A percentile compares a stretch with the other conserved stretches of the same genome.
Evolutionary conservation across 768 basidiomycete species (phyloP).

Genomic region (Boletus subcaerulescens): DNA sequence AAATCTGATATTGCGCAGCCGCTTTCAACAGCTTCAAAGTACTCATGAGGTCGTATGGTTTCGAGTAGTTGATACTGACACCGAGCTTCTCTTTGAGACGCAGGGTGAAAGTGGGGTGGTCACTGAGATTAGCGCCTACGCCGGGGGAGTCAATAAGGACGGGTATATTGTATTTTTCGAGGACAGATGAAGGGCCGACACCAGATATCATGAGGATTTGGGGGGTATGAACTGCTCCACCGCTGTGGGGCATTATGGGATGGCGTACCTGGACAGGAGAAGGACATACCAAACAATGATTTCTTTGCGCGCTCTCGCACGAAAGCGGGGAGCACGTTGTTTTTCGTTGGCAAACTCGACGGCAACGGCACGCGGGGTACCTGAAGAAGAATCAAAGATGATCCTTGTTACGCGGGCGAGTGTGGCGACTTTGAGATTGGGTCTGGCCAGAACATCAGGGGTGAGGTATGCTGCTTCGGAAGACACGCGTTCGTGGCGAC

Average conservation of each 20-base stretch:
- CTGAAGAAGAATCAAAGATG: constrained; percentile 45
- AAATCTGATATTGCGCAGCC: constrained; percentile 41
- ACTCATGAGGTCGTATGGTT: constrained; percentile 19
- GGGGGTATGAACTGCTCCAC: constrained; percentile 62
- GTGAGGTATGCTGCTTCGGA: constrained; percentile 69
- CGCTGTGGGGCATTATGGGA: constrained; percentile 34
- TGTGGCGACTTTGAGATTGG: constrained; percentile 61
- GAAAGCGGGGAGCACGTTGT: constrained; percentile 31
- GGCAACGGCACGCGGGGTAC: constrained; percentile 49
- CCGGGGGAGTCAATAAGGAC: constrained; percentile 63
- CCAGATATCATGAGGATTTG: constrained; percentile 74
- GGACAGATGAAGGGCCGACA: constrained; percentile 62
- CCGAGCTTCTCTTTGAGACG: constrained; percentile 51
- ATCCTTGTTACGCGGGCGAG: constrained; percentile 57
- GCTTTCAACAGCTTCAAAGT: constrained; percentile 31
- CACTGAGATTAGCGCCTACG: constrained; percentile 71
- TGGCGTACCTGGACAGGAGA: neutral
- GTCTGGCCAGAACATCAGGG: constrained; percentile 55
- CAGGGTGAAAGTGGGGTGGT: constrained; percentile 59
- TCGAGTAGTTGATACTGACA: constrained; percentile 40
- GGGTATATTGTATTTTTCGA: constrained; percentile 51
- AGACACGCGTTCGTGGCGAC: constrained; percentile 52
- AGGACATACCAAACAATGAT: constrained; percentile 55
- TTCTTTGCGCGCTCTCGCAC: constrained; percentile 52
- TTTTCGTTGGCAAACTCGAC: constrained; percentile 53